Evolutionary conservation across 202 grass and related monocot genomes (phyloP).

Genomic region (Carex arenaria): DNA sequence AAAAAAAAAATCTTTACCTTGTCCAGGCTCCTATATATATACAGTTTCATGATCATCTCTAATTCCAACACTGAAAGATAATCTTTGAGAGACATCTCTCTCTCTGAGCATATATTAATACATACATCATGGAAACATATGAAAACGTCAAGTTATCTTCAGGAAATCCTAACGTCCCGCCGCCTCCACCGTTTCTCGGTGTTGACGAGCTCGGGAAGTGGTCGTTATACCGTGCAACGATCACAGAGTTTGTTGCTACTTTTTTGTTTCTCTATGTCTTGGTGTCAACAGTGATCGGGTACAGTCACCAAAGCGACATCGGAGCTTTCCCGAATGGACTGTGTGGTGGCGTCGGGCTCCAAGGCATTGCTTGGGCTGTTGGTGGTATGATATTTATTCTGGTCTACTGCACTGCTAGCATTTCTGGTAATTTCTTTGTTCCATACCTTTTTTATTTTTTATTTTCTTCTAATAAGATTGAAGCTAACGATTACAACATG

Average conservation of each 20-base stretch:
- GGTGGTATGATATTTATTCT: slow-evolving; percentile 38
- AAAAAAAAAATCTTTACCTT: neutral
- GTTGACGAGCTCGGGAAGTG: slow-evolving; percentile 25
- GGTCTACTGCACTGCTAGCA: slow-evolving; percentile 41
- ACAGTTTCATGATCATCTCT: neutral
- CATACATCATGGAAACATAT: neutral
- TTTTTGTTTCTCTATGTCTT: slow-evolving; percentile 41
- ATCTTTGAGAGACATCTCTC: neutral
- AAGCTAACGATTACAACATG: too few relatives aligned
- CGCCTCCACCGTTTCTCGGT: slow-evolving; percentile 22
- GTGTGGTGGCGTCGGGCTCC: slow-evolving; percentile 24
- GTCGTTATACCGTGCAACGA: slow-evolving; percentile 39
- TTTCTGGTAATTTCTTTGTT: slow-evolving; percentile 16
- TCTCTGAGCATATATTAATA: neutral
- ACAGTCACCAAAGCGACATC: slow-evolving; percentile 17
- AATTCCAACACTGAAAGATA: neutral
- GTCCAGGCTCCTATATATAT: neutral
- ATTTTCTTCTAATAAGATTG: neutral
- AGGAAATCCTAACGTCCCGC: slow-evolving; percentile 17
- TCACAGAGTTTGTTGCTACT: slow-evolving; percentile 44
- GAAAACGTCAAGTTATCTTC: neutral
- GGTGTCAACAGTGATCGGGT: slow-evolving; percentile 31
- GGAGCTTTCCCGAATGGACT: neutral
- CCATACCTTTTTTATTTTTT: neutral
- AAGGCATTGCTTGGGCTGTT: slow-evolving; percentile 40